A percentile compares a stretch with the other conserved stretches of the same genome.
These are phyloP conservation scores for Trametes versicolor DNA, from an alignment of 1,284 basidiomycete genomes.

Conservation along the genomic window DNA sequence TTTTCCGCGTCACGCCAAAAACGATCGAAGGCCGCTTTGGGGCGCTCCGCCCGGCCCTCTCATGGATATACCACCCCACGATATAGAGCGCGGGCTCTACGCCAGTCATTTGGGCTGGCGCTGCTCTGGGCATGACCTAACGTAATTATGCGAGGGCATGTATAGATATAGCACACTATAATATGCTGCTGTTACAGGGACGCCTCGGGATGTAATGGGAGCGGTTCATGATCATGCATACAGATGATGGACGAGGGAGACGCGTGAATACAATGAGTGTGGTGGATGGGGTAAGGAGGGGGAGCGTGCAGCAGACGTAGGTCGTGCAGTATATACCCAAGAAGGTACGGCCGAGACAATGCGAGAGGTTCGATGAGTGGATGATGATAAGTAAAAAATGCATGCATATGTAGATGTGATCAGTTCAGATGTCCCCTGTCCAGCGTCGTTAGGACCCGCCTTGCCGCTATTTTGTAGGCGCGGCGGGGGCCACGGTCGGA, in stretches of 20 bases:
- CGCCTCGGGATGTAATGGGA: conserved; percentile 12
- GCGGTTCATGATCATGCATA: conserved; percentile 13
- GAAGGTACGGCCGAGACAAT: background rate
- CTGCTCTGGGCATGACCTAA: background rate
- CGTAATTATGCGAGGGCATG: background rate
- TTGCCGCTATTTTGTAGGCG: conserved; percentile 12
- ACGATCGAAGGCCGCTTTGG: too few relatives aligned
- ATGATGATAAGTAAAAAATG: conserved; percentile 11
- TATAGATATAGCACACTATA: conserved; percentile 18
- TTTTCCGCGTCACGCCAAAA: too few relatives aligned
- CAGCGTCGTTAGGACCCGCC: background rate
- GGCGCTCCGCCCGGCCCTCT: too few relatives aligned
- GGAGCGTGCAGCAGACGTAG: background rate
- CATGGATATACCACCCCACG: too few relatives aligned
- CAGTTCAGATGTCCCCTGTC: background rate
- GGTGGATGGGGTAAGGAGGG: background rate
- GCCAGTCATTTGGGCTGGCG: background rate
- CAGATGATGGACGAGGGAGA: conserved; percentile 1
- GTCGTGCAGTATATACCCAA: background rate
- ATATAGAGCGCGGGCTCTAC: background rate
- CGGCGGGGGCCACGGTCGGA: conserved; percentile 17
- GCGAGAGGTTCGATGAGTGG: background rate
- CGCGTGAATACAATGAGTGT: conserved; percentile 8
- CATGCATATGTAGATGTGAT: conserved; percentile 8
- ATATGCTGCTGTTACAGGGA: conserved; percentile 20